Base-by-base conservation (phyloP, 208 protist species). In the Paratrypanosoma confusum region DNA sequence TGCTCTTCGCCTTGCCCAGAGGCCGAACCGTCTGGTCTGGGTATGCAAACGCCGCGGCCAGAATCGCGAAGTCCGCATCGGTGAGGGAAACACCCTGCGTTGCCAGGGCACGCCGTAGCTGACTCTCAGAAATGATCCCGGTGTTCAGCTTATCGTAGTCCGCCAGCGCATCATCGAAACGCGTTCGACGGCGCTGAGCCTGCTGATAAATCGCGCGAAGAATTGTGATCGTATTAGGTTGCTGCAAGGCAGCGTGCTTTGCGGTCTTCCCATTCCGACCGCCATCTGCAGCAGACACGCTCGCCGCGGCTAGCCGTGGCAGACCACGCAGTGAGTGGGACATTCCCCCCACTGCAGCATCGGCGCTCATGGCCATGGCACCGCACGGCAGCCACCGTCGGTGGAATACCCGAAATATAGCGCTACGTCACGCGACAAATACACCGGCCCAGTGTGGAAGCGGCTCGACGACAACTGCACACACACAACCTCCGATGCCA, bases 121-220 rank as follows among this genome's bases (percentile, higher is more conserved):
- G 84, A 13, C 36, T 53, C 18, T 49, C 55, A 2, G 84, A 91
- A 44, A 95, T 66, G 23, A 83, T 62, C 20, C 81, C 84, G 31
- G 63, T 64, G 45, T 58, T 59, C 3, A 93, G 72, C 10, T 37
- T 54, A 35, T 95, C 88, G 47, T 82, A 95, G 53, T 95, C 88
- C 10, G 57, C 39, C 40, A 95, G 89, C 43, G 70, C 66, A 33
- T 87, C 71, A 39, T 88, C 63, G 10, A 92, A 52, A 28, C 77
- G 71, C 22, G 92, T n/a, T n/a, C n/a, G 54, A 27, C 82, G 80
- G 16, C 74, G 68, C 50, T 86, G 70, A 25, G 57, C 49, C n/a
- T n/a, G n/a, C n/a, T n/a, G n/a, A n/a, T n/a, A 34, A 34, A 34
- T 14, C 10, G 29, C 10, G 11, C 10, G 10, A n/a, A n/a, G 29